Evolutionary conservation across 352 stramenopile species (phyloP).

Genomic region (Aphanomyces euteiches): DNA sequence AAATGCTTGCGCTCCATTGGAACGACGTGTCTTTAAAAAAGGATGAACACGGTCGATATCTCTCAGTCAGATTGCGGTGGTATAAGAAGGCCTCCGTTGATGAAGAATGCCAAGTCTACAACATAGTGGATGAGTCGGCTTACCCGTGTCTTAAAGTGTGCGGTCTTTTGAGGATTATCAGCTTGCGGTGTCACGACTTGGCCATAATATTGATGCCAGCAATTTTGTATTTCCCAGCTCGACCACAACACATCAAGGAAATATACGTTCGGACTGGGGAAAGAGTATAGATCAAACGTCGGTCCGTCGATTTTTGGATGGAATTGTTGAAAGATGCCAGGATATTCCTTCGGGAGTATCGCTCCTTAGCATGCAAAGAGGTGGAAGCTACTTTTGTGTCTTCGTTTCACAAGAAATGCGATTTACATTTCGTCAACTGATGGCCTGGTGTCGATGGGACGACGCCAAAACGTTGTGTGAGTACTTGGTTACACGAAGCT

Average conservation of each 20-base stretch:
- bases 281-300: neutral
- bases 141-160: neutral
- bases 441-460: slow-evolving; percentile 15
- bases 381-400: neutral
- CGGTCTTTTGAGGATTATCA: neutral
- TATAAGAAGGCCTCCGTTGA: slow-evolving; percentile 10
- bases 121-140: neutral
- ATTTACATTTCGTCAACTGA: neutral
- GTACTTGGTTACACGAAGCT: neutral
- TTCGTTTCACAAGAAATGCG: neutral
- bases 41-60: neutral
- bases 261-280: neutral
- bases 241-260: neutral
- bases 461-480: neutral
- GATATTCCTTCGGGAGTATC: neutral
- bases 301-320: neutral
- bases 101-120: slow-evolving; percentile 11
- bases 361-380: neutral
- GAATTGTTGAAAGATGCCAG: neutral
- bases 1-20: slow-evolving; percentile 3
- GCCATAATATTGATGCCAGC: neutral
- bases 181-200: neutral
- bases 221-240: neutral
- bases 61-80: neutral
- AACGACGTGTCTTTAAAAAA: neutral